Base-by-base conservation (phyloP, 2,329 filamentous ascomycete species). In the Diaporthe ilicicola region DNA sequence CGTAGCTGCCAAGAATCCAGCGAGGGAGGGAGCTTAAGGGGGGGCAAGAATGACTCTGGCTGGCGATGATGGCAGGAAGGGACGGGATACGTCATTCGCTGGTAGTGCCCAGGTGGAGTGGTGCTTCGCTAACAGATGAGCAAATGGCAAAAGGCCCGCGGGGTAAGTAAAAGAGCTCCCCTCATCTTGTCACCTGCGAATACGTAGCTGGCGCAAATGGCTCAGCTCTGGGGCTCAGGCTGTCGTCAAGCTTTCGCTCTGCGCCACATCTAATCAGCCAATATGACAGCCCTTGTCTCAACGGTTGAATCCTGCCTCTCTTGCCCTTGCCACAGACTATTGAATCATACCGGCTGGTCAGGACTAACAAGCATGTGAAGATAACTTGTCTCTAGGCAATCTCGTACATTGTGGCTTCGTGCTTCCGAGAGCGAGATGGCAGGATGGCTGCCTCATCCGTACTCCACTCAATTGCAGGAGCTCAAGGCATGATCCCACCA, bases 1-100 rank as follows among this genome's bases (percentile, higher is more conserved):
- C 59, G 59, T 50, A 50, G 59, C 44, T 50, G 59, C 44, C 59
- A 64, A 64, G 59, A 64, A 50, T 64, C 44, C 39, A 64, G 44
- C 59, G 37, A 53, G 59, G 27, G 32, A 50, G 54, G 56, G 46
- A 53, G 44, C 34, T 59, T 59, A 39, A n/a, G n/a, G 55, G 44
- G 19, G 46, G 53, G 27, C 22, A 53, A 37, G 19, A 51, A 56
- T 34, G 56, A 62, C 56, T 62, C 56, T 62, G 56, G 56, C 56
- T 62, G 56, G 27, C 12, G 56, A 62, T 46, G 56, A 46, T 48
- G 42, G 42, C 32, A 24, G 42, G 8, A 59, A n/a, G 54, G 39
- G 56, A 39, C 56, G 56, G 27, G 54, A 29, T 64, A 64, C 59
- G 59, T 64, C 59, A 64, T 64, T 62, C 12, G 59, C 27, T 48